These are phyloP conservation scores for Aspergillus alliaceus DNA, from an alignment of 2,329 filamentous ascomycete species.

Conservation along the genomic window DNA sequence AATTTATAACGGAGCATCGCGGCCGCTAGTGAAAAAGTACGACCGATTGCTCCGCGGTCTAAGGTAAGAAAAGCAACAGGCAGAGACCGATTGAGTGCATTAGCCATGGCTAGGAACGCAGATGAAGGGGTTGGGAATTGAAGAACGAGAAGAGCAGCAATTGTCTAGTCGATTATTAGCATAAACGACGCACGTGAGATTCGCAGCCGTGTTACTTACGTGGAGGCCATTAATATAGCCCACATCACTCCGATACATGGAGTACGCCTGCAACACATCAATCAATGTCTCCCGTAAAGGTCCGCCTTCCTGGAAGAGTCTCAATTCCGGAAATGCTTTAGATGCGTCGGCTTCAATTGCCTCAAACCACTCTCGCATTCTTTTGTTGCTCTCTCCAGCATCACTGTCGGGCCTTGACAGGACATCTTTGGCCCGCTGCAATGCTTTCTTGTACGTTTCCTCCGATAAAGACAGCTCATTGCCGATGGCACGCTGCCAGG, in stretches of 20 bases:
- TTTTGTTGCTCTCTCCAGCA: constrained; percentile 42
- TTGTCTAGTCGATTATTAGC: constrained; percentile 35
- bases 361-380: constrained; percentile 53
- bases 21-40: constrained; percentile 57
- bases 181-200: neutral
- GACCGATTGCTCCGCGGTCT: constrained; percentile 56
- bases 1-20: constrained; percentile 60
- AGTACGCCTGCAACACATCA: constrained; percentile 62
- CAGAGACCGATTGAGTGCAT: constrained; percentile 61
- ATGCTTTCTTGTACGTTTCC: constrained; percentile 57
- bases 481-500: constrained; percentile 62
- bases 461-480: constrained; percentile 60
- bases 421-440: constrained; percentile 55
- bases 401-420: constrained; percentile 45
- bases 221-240: constrained; percentile 62
- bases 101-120: constrained; percentile 60
- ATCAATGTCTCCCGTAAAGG: constrained; percentile 57
- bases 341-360: constrained; percentile 56
- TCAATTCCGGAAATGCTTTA: constrained; percentile 57
- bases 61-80: constrained; percentile 62
- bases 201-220: constrained; percentile 31
- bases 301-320: constrained; percentile 56
- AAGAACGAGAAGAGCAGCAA: constrained; percentile 59
- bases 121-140: constrained; percentile 54
- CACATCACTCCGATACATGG: constrained; percentile 63